Conservation (phyloP, 495 filamentous ascomycete species). For the Penicillium fimorum region DNA sequence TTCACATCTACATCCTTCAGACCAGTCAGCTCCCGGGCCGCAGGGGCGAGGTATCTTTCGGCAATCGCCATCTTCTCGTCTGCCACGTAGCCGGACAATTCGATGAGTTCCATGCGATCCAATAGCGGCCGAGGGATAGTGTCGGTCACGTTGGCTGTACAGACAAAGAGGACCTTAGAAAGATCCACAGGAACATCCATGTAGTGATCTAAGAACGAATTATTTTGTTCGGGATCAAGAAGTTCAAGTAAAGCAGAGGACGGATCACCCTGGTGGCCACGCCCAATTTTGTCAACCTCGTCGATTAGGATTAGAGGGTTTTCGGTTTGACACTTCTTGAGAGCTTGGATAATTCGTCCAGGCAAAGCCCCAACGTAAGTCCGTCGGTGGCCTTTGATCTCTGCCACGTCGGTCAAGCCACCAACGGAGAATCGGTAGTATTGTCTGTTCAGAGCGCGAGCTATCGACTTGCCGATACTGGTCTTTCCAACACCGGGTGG, state of each 20-base stretch:
- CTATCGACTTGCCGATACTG: constrained; percentile 97
- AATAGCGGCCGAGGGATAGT: constrained; percentile 93
- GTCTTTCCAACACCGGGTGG: constrained; percentile 98
- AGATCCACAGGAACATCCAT: constrained; percentile 98
- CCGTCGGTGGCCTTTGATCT: constrained; percentile 96
- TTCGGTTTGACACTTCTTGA: constrained; percentile 99
- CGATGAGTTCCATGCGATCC: constrained; percentile 97
- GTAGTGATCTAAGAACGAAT: constrained; percentile 96
- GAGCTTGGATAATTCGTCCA: constrained; percentile 93
- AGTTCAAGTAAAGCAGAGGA: constrained; percentile 92
- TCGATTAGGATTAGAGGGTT: constrained; percentile 97
- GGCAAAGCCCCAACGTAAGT: constrained; percentile 97
- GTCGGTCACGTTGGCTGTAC: constrained; percentile 98
- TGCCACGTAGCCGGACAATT: constrained; percentile 93
- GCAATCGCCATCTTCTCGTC: constrained; percentile 99
- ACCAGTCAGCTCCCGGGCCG: constrained; percentile 86
- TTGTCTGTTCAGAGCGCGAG: constrained; percentile 86
- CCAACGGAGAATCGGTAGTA: constrained; percentile 99
- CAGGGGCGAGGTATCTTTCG: constrained; percentile 84
- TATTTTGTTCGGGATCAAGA: constrained; percentile 96
- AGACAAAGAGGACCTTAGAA: constrained; percentile 97
- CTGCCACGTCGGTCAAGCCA: constrained; percentile 95
- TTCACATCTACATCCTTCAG: constrained; percentile 86
- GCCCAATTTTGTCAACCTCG: constrained; percentile 96
- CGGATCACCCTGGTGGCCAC: constrained; percentile 93